Conservation (phyloP, 148 eudicot genomes). For the Rhododendron kiyosumense region DNA sequence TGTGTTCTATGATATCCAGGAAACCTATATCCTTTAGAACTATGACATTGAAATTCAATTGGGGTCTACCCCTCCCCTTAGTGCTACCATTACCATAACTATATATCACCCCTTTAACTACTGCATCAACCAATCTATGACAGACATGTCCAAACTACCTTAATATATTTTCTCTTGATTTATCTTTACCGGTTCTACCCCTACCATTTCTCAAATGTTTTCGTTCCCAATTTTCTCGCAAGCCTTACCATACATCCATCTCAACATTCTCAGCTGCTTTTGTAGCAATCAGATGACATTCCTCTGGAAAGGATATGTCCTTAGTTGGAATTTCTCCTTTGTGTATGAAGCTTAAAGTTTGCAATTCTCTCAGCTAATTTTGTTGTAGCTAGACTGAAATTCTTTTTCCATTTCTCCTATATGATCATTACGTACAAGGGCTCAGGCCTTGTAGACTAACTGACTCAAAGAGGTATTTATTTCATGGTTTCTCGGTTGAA, state of each 20-base stretch:
- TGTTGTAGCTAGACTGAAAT: neutral
- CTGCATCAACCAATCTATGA: neutral
- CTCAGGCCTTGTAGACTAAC: neutral
- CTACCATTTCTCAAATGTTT: too few species aligned
- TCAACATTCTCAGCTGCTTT: neutral
- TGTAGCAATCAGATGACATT: neutral
- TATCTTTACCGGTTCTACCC: neutral
- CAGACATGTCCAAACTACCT: neutral
- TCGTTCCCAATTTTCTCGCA: neutral
- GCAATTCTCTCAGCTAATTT: neutral
- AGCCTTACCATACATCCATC: neutral
- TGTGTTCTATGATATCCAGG: neutral
- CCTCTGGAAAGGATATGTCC: neutral
- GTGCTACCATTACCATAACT: neutral
- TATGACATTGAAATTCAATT: too few species aligned
- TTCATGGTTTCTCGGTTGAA: neutral
- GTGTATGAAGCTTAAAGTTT: neutral
- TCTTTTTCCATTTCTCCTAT: neutral
- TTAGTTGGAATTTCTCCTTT: neutral
- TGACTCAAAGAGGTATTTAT: neutral
- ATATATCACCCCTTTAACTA: neutral
- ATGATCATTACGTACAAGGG: neutral
- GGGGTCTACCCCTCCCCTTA: neutral
- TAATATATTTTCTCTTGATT: too few species aligned
- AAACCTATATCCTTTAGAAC: neutral